phyloP scores from a whole-genome alignment of 768 basidiomycete species.

The Mycena rosella region DNA sequence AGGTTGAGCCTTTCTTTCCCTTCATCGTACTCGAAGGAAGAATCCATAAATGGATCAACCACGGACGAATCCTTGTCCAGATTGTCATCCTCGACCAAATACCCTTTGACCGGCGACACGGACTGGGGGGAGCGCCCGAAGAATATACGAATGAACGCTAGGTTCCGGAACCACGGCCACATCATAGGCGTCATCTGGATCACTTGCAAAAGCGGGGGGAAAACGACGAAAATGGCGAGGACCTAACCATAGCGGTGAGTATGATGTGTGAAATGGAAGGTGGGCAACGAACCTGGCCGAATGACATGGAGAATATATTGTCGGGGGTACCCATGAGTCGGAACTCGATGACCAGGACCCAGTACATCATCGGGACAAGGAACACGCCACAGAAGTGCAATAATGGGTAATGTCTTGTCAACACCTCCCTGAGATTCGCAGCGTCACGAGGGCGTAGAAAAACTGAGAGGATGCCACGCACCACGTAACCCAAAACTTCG shows the following conservation, averaged over 20 bases:
- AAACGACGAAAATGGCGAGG: not conserved
- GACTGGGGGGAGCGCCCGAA: no score
- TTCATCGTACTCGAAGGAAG: no score
- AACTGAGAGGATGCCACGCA: not conserved
- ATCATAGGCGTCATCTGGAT: no score
- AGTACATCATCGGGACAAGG: slow-evolving; percentile 26
- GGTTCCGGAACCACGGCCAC: no score
- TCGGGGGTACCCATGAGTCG: not conserved
- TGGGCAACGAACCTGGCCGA: no score
- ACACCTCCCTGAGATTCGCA: not conserved
- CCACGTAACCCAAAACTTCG: slow-evolving; percentile 9
- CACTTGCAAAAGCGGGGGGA: no score
- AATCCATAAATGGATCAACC: no score
- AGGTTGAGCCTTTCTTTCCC: no score
- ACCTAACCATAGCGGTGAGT: not conserved
- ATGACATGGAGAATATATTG: slow-evolving; percentile 17
- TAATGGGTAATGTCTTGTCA: slow-evolving; percentile 5
- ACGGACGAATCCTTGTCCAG: no score
- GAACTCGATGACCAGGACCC: slow-evolving; percentile 17
- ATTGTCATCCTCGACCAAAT: no score
- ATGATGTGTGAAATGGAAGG: not conserved
- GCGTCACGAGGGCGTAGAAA: not conserved
- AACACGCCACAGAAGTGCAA: slow-evolving; percentile 25
- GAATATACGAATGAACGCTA: no score
- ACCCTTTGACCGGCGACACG: no score